These are phyloP conservation scores for Leccinum obscurum DNA, from an alignment of 768 basidiomycete species.

Conservation along the genomic window DNA sequence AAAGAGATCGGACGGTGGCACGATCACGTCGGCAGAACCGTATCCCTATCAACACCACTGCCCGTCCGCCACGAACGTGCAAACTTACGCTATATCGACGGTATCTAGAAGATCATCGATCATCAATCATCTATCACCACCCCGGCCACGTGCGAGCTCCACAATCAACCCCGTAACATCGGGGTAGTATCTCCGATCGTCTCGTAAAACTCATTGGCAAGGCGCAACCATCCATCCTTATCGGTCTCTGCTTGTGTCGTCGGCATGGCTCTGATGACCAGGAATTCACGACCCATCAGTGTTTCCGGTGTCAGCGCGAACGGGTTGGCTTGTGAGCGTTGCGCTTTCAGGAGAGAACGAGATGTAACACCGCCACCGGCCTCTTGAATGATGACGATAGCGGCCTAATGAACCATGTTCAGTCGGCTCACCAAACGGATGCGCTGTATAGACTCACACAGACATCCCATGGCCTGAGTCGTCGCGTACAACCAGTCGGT, in stretches of 20 bases:
- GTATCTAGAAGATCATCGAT: conserved; percentile 4
- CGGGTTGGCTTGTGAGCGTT: conserved; percentile 33
- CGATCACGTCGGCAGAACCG: not conserved
- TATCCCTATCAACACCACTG: not conserved
- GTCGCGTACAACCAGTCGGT: not conserved
- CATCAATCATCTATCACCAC: not conserved
- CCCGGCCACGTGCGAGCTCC: not conserved
- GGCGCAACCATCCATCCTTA: conserved; percentile 67
- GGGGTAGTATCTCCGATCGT: conserved; percentile 67
- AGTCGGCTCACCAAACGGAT: not conserved
- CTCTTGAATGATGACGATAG: conserved; percentile 85
- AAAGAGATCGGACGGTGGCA: not conserved
- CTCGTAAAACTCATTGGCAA: conserved; percentile 83
- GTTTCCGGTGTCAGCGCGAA: conserved; percentile 67
- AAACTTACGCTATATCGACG: not conserved
- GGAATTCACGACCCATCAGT: conserved; percentile 75
- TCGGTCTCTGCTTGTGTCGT: conserved; percentile 60
- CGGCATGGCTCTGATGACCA: conserved; percentile 69
- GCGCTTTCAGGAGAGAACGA: conserved; percentile 44
- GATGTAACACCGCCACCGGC: conserved; percentile 80
- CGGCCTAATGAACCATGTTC: conserved; percentile 48
- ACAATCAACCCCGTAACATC: conserved; percentile 31
- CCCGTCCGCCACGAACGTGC: conserved; percentile 10
- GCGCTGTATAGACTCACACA: conserved; percentile 45
- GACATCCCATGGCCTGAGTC: conserved; percentile 76